Conservation (phyloP, 2,329 filamentous ascomycete species). For the Sporothrix protearum region DNA sequence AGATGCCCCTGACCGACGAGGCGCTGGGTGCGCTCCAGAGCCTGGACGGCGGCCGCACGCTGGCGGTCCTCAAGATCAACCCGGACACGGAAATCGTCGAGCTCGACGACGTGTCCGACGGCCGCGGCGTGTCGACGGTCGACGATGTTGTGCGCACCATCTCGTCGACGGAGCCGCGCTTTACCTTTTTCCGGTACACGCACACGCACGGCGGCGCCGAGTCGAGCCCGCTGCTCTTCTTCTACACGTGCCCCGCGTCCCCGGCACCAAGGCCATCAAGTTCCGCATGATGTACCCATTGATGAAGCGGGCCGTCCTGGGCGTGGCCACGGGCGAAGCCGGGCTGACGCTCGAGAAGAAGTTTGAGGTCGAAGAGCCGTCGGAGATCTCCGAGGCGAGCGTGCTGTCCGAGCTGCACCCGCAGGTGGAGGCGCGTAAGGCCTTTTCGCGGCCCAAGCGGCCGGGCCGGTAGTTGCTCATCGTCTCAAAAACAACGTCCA, state of each 20-base stretch:
- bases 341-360: slow-evolving; percentile 66
- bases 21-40: slow-evolving; percentile 62
- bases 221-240: slow-evolving; percentile 65
- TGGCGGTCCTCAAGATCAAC: slow-evolving; percentile 64
- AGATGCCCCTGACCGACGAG: slow-evolving; percentile 58
- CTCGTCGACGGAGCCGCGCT: slow-evolving; percentile 66
- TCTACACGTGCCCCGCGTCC: slow-evolving; percentile 75
- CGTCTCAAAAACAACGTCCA: not conserved
- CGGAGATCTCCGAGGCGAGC: slow-evolving; percentile 64
- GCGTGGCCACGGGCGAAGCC: slow-evolving; percentile 62
- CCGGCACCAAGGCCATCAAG: slow-evolving; percentile 67
- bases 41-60: slow-evolving; percentile 48
- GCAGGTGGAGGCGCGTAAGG: slow-evolving; percentile 61
- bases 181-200: slow-evolving; percentile 70
- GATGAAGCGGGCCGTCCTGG: slow-evolving; percentile 63
- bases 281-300: slow-evolving; percentile 80
- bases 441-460: slow-evolving; percentile 74
- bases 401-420: slow-evolving; percentile 67
- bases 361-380: slow-evolving; percentile 64
- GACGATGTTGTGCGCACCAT: slow-evolving; percentile 58
- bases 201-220: slow-evolving; percentile 53
- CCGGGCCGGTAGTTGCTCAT: slow-evolving; percentile 55
- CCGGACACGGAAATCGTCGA: slow-evolving; percentile 65
- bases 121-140: slow-evolving; percentile 51
- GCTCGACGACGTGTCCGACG: slow-evolving; percentile 44